These are phyloP conservation scores for Fallopia convolvulus DNA, from an alignment of 148 eudicot genomes.

Conservation along the genomic window DNA sequence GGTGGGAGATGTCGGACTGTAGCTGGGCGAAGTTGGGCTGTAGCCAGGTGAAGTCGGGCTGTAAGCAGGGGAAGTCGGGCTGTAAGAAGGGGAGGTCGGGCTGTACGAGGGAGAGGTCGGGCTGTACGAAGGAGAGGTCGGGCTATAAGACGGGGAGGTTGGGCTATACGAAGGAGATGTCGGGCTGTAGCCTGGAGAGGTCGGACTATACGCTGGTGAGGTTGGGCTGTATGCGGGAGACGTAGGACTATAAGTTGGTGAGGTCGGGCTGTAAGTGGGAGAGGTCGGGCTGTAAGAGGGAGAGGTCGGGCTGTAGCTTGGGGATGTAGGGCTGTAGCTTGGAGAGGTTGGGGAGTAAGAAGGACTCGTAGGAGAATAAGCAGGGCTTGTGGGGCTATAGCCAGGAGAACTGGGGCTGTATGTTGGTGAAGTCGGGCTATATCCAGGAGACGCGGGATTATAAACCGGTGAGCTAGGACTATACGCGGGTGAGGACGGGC, in stretches of 20 bases:
- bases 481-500: slow-evolving; percentile 23
- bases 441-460: slow-evolving; percentile 31
- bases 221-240: slow-evolving; percentile 38
- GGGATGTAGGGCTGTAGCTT: slow-evolving; percentile 25
- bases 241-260: slow-evolving; percentile 39
- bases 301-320: slow-evolving; percentile 38
- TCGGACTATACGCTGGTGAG: slow-evolving; percentile 36
- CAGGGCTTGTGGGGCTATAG: slow-evolving; percentile 30
- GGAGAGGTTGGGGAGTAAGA: slow-evolving; percentile 30
- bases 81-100: slow-evolving; percentile 39
- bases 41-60: slow-evolving; percentile 42
- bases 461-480: slow-evolving; percentile 29
- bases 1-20: slow-evolving; percentile 35
- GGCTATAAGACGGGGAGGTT: slow-evolving; percentile 40
- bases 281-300: slow-evolving; percentile 44
- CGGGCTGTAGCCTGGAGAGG: slow-evolving; percentile 45
- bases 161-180: slow-evolving; percentile 45
- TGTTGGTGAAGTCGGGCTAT: slow-evolving; percentile 38
- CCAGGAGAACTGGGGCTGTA: slow-evolving; percentile 33
- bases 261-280: slow-evolving; percentile 39
- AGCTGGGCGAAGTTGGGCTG: slow-evolving; percentile 34
- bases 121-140: slow-evolving; percentile 40
- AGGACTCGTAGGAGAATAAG: slow-evolving; percentile 33
- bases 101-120: slow-evolving; percentile 41
- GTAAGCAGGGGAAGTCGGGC: slow-evolving; percentile 41